Percentiles rank a stretch among this genome's conserved stretches.
phyloP scores from a whole-genome alignment of 306 rosid species.

The Myrica gale region DNA sequence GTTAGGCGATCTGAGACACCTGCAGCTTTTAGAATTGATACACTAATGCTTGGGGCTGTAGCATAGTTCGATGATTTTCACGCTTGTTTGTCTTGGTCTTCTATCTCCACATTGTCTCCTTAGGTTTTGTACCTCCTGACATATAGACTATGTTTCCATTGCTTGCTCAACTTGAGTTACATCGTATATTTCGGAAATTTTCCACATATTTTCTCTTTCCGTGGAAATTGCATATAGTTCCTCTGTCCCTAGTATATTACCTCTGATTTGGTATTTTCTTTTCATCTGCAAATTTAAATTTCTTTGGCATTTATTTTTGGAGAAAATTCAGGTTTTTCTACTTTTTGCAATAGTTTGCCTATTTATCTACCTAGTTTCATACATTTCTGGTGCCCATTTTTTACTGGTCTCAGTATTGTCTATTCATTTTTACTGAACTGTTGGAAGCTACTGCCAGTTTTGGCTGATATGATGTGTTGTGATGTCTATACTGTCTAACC shows the following conservation, averaged over 20 bases:
- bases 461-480: background rate
- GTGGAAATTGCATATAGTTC: background rate
- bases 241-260: background rate
- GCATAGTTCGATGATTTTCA: background rate
- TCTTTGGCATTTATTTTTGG: background rate
- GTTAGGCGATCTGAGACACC: background rate
- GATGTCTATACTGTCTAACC: too few species aligned
- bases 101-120: background rate
- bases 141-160: background rate
- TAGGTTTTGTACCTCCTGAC: background rate
- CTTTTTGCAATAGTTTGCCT: background rate
- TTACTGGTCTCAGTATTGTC: background rate
- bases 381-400: background rate
- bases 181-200: background rate
- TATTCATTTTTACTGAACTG: background rate
- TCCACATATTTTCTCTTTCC: background rate
- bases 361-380: background rate
- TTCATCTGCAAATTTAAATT: background rate
- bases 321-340: background rate
- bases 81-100: background rate
- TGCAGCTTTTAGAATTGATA: background rate
- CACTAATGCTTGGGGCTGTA: background rate
- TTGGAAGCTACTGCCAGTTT: background rate
- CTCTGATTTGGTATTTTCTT: background rate
- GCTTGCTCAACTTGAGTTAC: background rate